Evolutionary conservation across 371 early-diverging fungal genomes (phyloP), one percentile per base, ranked within the genome.

Genomic region (Batkoa obscura): DNA sequence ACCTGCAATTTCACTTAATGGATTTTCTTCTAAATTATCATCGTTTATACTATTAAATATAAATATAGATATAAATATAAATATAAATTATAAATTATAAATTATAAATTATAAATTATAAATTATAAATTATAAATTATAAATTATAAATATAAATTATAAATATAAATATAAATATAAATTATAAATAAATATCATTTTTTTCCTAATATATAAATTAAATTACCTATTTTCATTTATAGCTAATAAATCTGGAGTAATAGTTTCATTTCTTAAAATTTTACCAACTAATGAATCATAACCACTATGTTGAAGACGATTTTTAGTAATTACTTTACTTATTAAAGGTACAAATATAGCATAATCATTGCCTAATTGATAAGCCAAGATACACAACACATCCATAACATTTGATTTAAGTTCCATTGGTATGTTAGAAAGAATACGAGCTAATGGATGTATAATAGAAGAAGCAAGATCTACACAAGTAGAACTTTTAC

Each of bases 401-500:
- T 94, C 89, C 79, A 93, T 80, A 2, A 81, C 79, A 8, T 74
- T 75, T 10, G 68, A 66, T 12, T 82, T 73, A 58, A 93, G 66
- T 30, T 86, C 83, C 49, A 39, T 66, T 36, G 54, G 64, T 59
- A 5, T 63, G 5, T 75, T 59, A 30, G 74, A 78, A 45, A 90
- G 59, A 3, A 90, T 78, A 30, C 92, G 79, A 9, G 88, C 80
- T 13, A 97, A 68, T 4, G 91, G 90, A 56, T 90, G 90, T 41
- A 95, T 84, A 57, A 95, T 84, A 52, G 91, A 78, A 4, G 88
- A 84, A 1, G 93, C 84, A 64, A 90, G 87, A 59, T 92, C 92
- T 32, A 79, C 74, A 71, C 94, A 81, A 60, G 83, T 85, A 49
- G 91, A 81, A 36, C 85, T 81, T 50, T 75, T 72, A 51, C 83